Base-by-base conservation (phyloP, 306 rosid species). In the Oxytropis ochrocephala region DNA sequence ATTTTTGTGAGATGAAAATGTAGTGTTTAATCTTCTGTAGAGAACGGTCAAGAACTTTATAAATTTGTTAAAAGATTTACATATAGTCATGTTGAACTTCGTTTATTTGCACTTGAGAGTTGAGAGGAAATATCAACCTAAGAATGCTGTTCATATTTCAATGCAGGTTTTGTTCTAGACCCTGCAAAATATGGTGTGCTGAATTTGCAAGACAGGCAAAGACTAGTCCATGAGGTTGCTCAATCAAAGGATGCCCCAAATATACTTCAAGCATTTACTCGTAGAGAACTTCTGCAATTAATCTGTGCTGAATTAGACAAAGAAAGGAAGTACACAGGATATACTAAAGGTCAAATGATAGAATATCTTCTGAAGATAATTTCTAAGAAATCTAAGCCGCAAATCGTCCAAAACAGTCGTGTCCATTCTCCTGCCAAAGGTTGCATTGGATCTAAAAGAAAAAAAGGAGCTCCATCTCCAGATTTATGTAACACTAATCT, bases 291-390 rank as follows among this genome's bases (percentile, higher is more conserved):
- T 77, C 85, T 86, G 24, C 88, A 90, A 81, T 81, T 90, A 63
- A 88, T 90, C 67, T 93, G 91, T 75, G 87, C 88, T 73, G 98
- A 93, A 81, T 78, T 93, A 80, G 98, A 96, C 16, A 85, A 86
- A 67, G 96, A 88, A 80, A 90, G 93, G 80, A 93, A 93, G 85
- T 88, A 88, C 87, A 86, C 88, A 0, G 96, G 98, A 65, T 88
- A 89, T 65, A 72, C 93, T 0, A 93, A 93, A 84, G 30, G 69
- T 70, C 87, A 85, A 72, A 88, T 93, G 96, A 90, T 93, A 58
- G 84, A 85, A 42, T 75, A 82, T 52, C 96, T 93, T 76, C 83
- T 93, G 32, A 88, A 77, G 80, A 63, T 88, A 49, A 75, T 90
- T 53, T 85, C 91, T 16, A 85, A 80, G 83, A 80, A 85, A 64